A percentile compares a stretch with the other conserved stretches of the same genome.
phyloP scores from a whole-genome alignment of 2,329 filamentous ascomycete species.

The Fusarium nygamai region DNA sequence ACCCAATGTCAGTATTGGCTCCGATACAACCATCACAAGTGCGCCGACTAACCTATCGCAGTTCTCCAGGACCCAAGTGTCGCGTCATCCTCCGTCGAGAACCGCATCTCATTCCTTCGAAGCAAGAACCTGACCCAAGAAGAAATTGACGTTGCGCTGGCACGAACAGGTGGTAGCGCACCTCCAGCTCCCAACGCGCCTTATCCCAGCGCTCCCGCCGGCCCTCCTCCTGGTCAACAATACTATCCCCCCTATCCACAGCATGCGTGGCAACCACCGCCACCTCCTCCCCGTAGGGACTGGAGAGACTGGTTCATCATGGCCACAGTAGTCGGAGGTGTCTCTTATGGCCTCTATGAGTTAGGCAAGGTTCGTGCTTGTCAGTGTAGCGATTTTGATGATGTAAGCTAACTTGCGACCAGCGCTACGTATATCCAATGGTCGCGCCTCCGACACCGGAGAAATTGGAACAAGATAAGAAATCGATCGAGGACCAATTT shows the following conservation, averaged over 20 bases:
- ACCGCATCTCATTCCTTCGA: slow-evolving; percentile 89
- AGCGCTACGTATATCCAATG: slow-evolving; percentile 91
- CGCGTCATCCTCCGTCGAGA: slow-evolving; percentile 88
- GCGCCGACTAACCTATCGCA: slow-evolving; percentile 50
- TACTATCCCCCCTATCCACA: slow-evolving; percentile 62
- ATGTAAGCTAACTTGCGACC: slow-evolving; percentile 21
- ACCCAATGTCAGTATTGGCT: slow-evolving; percentile 54
- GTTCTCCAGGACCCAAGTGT: slow-evolving; percentile 96
- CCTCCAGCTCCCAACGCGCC: slow-evolving; percentile 53
- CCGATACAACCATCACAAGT: neutral
- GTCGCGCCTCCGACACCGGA: slow-evolving; percentile 94
- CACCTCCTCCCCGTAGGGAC: slow-evolving; percentile 78
- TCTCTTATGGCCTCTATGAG: slow-evolving; percentile 88
- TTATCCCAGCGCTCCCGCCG: slow-evolving; percentile 56
- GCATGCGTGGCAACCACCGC: slow-evolving; percentile 67
- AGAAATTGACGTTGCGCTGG: slow-evolving; percentile 87
- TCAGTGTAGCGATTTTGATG: neutral
- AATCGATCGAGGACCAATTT: slow-evolving; percentile 91
- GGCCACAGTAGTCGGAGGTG: slow-evolving; percentile 91
- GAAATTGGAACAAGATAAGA: slow-evolving; percentile 93
- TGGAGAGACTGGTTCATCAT: slow-evolving; percentile 99
- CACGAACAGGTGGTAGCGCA: slow-evolving; percentile 73
- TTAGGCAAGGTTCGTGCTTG: slow-evolving; percentile 77
- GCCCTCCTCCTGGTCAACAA: slow-evolving; percentile 56
- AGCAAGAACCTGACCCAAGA: slow-evolving; percentile 98